Base-by-base conservation (phyloP, 495 filamentous ascomycete species). In the Wilcoxina mikolae region DNA sequence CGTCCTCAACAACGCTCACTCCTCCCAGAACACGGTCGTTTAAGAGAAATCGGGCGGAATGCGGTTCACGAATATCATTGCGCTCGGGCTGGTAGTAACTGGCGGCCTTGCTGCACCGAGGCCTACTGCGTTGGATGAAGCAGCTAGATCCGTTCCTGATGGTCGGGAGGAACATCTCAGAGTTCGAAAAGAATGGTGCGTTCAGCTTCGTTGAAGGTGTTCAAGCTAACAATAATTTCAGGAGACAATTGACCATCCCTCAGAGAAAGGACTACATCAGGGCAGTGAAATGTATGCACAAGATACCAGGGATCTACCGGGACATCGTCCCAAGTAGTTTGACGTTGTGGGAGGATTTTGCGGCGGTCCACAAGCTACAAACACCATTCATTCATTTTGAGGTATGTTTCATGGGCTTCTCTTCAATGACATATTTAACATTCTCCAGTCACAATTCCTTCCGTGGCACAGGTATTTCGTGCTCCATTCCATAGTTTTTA, bases 331-430 rank as follows among this genome's bases (percentile, higher is more conserved):
- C 49, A 49, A 72, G 62, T 68, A 74, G 49, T 69, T 69, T 17
- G 68, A 64, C 60, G 68, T 71, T 79, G 11, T 83, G 76, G 58
- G 84, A 87, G 69, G 82, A 87, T 65, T 86, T 87, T 58, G 71
- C 23, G 18, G 39, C 5, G 12, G 23, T 59, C 5, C 60, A 62
- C 57, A 62, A 54, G 26, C 54, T 29, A 29, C 52, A 23, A 55
- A 54, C 38, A 26, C 44, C 58, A 24, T 52, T 42, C 29, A 60
- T 62, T 31, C 60, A 62, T 45, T 47, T 12, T 17, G 56, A 44
- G 39, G 68, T 22, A 4, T 5, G 42, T 45, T 45, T n/a, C n/a
- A n/a, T n/a, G n/a, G 12, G 5, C 22, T 7, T 35, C 31, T 15
- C 31, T 15, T 35, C 31, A 7, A 7, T 35, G 31, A 35, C 5